Base-by-base conservation (phyloP, 139 green algal genomes). In the Zygnema circumcarinatum region DNA sequence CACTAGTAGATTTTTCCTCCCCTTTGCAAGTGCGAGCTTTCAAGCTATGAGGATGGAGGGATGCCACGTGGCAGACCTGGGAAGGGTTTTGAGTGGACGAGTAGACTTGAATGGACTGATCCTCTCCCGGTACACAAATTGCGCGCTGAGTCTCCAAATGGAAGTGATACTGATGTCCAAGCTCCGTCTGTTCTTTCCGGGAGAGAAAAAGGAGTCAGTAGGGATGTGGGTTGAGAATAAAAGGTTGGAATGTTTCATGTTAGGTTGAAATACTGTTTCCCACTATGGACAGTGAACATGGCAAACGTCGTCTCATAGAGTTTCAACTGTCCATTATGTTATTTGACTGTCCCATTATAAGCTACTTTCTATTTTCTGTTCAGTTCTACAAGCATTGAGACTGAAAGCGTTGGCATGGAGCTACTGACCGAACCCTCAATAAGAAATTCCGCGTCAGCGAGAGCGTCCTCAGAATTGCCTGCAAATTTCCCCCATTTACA, bases 211-310 rank as follows among this genome's bases (percentile, higher is more conserved):
- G 93, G 91, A 53, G 98, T 92, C 0, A 98, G 95, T 80, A 97
- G 93, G 76, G 98, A 98, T 54, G 91, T 80, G 0, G 98, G 47
- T 62, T n/a, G n/a, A n/a, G n/a, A n/a, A n/a, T n/a, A n/a, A n/a
- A n/a, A n/a, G n/a, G n/a, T n/a, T n/a, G n/a, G n/a, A n/a, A n/a
- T n/a, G n/a, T n/a, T n/a, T n/a, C n/a, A n/a, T n/a, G n/a, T n/a
- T n/a, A n/a, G n/a, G n/a, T n/a, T n/a, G n/a, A n/a, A n/a, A n/a
- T n/a, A n/a, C n/a, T n/a, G n/a, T n/a, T n/a, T n/a, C n/a, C n/a
- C n/a, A n/a, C n/a, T n/a, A n/a, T n/a, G n/a, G n/a, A n/a, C n/a
- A n/a, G n/a, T n/a, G n/a, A n/a, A n/a, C n/a, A n/a, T n/a, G n/a
- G n/a, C n/a, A n/a, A n/a, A n/a, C n/a, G n/a, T n/a, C n/a, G n/a